Evolutionary conservation across 2,329 filamentous ascomycete species (phyloP), one percentile per base, ranked within the genome.

Genomic region (Colletotrichum sp.): DNA sequence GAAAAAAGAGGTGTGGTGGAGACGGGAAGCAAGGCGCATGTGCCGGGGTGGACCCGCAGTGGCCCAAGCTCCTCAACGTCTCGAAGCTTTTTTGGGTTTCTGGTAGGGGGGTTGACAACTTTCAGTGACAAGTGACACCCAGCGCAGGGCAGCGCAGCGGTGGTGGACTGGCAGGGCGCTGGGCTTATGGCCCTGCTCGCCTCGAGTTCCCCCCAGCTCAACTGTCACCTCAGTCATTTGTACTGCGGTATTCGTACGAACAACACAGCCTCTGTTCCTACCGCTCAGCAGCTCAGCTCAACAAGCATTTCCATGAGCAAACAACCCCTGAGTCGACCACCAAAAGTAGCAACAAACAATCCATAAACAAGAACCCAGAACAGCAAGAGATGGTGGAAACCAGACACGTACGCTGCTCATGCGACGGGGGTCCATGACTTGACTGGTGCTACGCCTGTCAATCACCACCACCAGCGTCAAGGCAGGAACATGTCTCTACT

Each of bases 31-130:
- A 72, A 59, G 24, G 59, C 61, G 72, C 55, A 64, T 68, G 60
- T 39, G 55, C 69, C 71, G 61, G 39, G 26, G 34, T 59, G 32
- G 68, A 67, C 55, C 61, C 69, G 30, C 36, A 39, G 21, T 77
- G 77, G 77, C 72, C 77, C 77, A 77, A 78, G 77, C 77, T 78
- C 77, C 77, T 77, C 77, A 78, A 77, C 77, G 70, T 76, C 76
- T 78, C 69, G 77, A 75, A 75, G 73, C 70, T 75, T 43, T 61
- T 16, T 52, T 70, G 21, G 55, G 18, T 34, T 63, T 63, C 14
- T 32, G 28, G 30, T 30, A 12, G 24, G n/a, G 43, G 24, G 13
- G 13, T 68, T 28, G 30, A 21, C 18, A 6, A 52, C 12, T 68
- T 5, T 36, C 39, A 32, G 18, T 32, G 39, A 28, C 63, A 28